phyloP scores from a whole-genome alignment of 441 rosid genomes.

The Eugenia klotzschiana region DNA sequence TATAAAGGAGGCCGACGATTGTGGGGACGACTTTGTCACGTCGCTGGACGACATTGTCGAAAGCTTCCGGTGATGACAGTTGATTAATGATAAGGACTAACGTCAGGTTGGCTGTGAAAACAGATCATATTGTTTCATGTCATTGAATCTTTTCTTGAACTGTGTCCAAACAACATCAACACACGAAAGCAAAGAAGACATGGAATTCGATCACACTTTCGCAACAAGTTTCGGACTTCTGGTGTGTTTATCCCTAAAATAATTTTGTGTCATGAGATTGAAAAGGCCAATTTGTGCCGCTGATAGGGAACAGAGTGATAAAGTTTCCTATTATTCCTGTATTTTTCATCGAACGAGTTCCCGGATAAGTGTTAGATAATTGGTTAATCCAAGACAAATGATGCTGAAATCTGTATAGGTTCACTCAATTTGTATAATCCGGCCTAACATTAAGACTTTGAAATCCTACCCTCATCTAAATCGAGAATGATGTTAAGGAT shows the following conservation, averaged over 20 bases:
- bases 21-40: conserved; percentile 11
- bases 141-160: neutral
- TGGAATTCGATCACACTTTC: fast-evolving
- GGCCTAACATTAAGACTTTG: neutral
- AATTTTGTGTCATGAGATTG: neutral
- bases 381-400: neutral
- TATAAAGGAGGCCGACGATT: conserved; percentile 5
- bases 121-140: neutral
- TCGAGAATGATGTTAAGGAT: neutral
- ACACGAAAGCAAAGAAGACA: neutral
- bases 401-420: neutral
- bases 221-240: fast-evolving
- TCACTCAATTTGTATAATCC: neutral
- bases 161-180: neutral
- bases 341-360: neutral
- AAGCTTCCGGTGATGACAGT: neutral
- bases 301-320: neutral
- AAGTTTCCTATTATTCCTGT: neutral
- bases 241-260: fast-evolving
- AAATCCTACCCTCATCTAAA: neutral
- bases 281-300: fast-evolving
- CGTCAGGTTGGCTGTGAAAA: neutral
- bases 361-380: neutral
- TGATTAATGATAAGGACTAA: neutral
- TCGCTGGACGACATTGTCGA: fast-evolving